Base-by-base conservation (phyloP, 345 rosid genomes). In the Pelargonium nanum region DNA sequence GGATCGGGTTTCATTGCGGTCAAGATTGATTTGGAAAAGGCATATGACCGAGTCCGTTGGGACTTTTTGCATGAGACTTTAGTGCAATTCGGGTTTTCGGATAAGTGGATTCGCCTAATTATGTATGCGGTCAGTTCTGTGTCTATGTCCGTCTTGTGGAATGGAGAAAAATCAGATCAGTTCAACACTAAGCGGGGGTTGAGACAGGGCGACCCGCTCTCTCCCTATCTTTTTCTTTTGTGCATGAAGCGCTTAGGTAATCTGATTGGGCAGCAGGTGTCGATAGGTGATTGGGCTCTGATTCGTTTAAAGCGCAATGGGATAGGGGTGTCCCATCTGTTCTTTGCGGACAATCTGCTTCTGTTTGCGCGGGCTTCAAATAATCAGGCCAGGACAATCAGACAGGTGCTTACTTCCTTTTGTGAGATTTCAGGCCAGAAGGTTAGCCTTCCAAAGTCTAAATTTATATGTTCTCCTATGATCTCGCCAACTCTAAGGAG, bases 311-410 rank as follows among this genome's bases (percentile, higher is more conserved):
- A 6, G 3, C 24, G 21, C 2, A 26, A 17, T 3, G 28, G 68
- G 1, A 53, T 51, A 1, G 1, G 0, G 6, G 0, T 56, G 1
- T 34, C 68, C 16, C 68, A 64, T 32, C 2, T 64, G 6, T 34
- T 64, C 7, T 64, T 44, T n/a, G 54, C 55, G 0, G 55, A 64
- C 44, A 60, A 56, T 56, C 7, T 56, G 2, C 17, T 64, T 1
- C 34, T 64, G n/a, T n/a, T n/a, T n/a, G n/a, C n/a, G n/a, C n/a
- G n/a, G n/a, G n/a, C n/a, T n/a, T n/a, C n/a, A n/a, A n/a, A n/a
- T n/a, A n/a, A n/a, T n/a, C n/a, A n/a, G n/a, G n/a, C n/a, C n/a
- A n/a, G n/a, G n/a, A n/a, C n/a, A n/a, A n/a, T n/a, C n/a, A n/a
- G n/a, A n/a, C n/a, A n/a, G n/a, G n/a, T n/a, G n/a, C n/a, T n/a